phyloP scores from a whole-genome alignment of 805 yeast genomes.

The Metschnikowia similis region DNA sequence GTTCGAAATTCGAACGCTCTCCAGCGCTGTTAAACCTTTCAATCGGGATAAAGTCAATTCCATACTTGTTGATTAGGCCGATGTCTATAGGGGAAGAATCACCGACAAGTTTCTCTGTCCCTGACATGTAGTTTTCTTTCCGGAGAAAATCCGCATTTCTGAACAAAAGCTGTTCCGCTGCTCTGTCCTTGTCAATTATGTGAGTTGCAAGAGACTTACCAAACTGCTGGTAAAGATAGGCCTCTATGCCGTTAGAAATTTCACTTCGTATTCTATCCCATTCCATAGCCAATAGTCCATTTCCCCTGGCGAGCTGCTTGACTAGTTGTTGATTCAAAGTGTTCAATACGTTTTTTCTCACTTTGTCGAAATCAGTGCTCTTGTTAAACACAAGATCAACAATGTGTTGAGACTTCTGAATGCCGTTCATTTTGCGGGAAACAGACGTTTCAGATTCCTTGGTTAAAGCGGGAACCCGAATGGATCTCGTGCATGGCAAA shows the following conservation, averaged over 20 bases:
- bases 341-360: slow-evolving; percentile 23
- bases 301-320: slow-evolving; percentile 31
- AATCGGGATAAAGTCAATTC: slow-evolving; percentile 25
- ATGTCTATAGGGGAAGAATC: slow-evolving; percentile 16
- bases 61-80: slow-evolving; percentile 15
- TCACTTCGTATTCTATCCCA: slow-evolving; percentile 42
- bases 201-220: slow-evolving; percentile 21
- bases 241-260: slow-evolving; percentile 33
- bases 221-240: slow-evolving; percentile 29
- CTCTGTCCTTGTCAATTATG: slow-evolving; percentile 10
- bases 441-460: slow-evolving; percentile 20
- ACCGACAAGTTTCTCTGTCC: slow-evolving; percentile 10
- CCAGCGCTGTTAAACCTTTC: slow-evolving; percentile 33
- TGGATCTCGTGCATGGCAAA: not conserved
- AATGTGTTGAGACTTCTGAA: slow-evolving; percentile 23
- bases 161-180: slow-evolving; percentile 12
- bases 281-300: slow-evolving; percentile 37
- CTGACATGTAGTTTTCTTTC: slow-evolving; percentile 8
- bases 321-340: slow-evolving; percentile 34
- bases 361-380: slow-evolving; percentile 24
- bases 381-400: slow-evolving; percentile 27
- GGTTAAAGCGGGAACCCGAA: slow-evolving; percentile 8
- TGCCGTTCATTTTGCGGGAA: slow-evolving; percentile 17
- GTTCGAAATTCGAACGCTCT: slow-evolving; percentile 26
- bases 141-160: slow-evolving; percentile 11